Percentiles rank a stretch among this genome's conserved stretches.
phyloP scores from a whole-genome alignment of 2,329 filamentous ascomycete species.

The Boeremia exigua region DNA sequence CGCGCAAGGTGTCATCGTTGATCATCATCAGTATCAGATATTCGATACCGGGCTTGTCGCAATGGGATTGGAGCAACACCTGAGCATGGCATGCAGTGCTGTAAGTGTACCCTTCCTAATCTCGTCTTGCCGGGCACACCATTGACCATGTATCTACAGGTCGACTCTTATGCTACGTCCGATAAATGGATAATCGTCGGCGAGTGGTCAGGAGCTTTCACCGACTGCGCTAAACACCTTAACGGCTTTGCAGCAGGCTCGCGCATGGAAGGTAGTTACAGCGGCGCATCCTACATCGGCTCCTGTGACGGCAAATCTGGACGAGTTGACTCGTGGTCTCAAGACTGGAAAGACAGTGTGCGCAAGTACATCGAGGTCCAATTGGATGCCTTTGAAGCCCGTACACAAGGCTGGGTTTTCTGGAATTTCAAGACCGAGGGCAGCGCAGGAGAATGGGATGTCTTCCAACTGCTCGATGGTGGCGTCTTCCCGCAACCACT shows the following conservation, averaged over 20 bases:
- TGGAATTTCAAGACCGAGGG: constrained; percentile 66
- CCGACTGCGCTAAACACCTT: constrained; percentile 60
- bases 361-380: constrained; percentile 62
- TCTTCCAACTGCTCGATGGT: constrained; percentile 56
- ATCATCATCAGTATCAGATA: constrained; percentile 73
- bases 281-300: constrained; percentile 56
- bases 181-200: constrained; percentile 72
- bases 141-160: constrained; percentile 15
- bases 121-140: not conserved
- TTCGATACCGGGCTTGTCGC: constrained; percentile 61
- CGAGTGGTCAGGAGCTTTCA: constrained; percentile 72
- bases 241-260: constrained; percentile 59
- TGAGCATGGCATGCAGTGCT: constrained; percentile 62
- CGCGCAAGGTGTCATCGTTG: constrained; percentile 63
- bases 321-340: constrained; percentile 56
- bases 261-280: constrained; percentile 64
- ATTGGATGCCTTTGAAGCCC: constrained; percentile 59
- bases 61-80: constrained; percentile 59
- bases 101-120: constrained; percentile 28
- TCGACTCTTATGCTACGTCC: constrained; percentile 52
- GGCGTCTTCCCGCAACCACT: constrained; percentile 57
- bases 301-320: constrained; percentile 61
- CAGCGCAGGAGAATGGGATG: constrained; percentile 59
- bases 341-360: constrained; percentile 53
- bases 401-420: constrained; percentile 61